A percentile compares a stretch with the other conserved stretches of the same genome.
Evolutionary conservation across 805 yeast genomes (phyloP).

Genomic region (Limtongia smithiae): DNA sequence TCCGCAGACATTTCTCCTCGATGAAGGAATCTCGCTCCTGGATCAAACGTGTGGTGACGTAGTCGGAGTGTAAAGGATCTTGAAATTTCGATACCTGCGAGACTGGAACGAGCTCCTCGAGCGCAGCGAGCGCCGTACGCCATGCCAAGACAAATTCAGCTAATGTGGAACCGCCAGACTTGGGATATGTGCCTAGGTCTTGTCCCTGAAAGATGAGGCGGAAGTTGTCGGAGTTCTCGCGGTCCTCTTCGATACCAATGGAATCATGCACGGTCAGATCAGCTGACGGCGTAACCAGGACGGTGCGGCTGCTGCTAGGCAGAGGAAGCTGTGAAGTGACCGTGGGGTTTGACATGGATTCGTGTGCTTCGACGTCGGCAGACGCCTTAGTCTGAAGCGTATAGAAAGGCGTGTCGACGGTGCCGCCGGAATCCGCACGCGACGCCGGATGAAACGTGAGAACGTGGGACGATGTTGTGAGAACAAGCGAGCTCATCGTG

Average conservation of each 20-base stretch:
- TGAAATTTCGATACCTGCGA: conserved; percentile 1
- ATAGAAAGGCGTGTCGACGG: conserved; percentile 15
- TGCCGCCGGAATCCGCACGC: conserved; percentile 12
- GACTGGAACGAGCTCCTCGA: conserved; percentile 25
- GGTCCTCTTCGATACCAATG: conserved; percentile 20
- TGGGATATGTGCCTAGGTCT: conserved; percentile 14
- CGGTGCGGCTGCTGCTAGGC: conserved; percentile 1
- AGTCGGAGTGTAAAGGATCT: conserved; percentile 24
- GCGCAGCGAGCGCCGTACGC: conserved; percentile 32
- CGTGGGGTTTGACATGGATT: neutral
- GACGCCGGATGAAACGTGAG: conserved; percentile 16
- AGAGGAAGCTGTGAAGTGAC: neutral
- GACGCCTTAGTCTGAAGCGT: conserved; percentile 3
- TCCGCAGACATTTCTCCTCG: conserved; percentile 25
- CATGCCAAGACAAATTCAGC: conserved; percentile 36
- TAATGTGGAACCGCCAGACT: conserved; percentile 16
- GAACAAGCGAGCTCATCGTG: conserved; percentile 7
- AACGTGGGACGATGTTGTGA: conserved; percentile 18
- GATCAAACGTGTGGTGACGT: conserved; percentile 21
- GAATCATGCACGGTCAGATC: conserved; percentile 25
- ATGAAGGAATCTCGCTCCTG: conserved; percentile 21
- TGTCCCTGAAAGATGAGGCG: conserved; percentile 15
- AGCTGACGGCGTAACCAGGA: conserved; percentile 1
- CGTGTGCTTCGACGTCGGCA: neutral
- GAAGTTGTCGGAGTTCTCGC: conserved; percentile 2